Evolutionary conservation across 768 basidiomycete species (phyloP).

Genomic region (Amanita fuliginea): DNA sequence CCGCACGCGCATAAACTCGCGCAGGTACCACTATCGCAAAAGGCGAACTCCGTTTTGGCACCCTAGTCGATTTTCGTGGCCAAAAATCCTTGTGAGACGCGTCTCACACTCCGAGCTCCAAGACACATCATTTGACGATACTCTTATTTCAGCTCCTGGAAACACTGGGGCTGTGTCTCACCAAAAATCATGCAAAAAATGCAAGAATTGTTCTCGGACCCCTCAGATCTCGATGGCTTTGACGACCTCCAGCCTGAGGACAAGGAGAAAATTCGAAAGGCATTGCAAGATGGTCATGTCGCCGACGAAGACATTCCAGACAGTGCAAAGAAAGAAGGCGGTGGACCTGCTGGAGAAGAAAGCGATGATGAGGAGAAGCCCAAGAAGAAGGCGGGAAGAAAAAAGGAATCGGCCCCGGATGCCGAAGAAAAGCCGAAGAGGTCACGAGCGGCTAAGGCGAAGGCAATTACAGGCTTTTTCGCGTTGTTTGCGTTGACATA

Average conservation of each 20-base stretch:
- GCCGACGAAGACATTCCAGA: constrained; percentile 79
- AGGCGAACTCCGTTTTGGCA: constrained; percentile 63
- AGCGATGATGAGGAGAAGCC: constrained; percentile 38
- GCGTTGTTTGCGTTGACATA: not conserved
- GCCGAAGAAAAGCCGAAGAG: constrained; percentile 23
- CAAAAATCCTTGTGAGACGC: constrained; percentile 51
- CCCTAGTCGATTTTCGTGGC: constrained; percentile 64
- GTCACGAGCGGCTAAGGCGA: constrained; percentile 9
- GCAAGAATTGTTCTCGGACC: constrained; percentile 45
- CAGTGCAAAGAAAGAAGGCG: constrained; percentile 49
- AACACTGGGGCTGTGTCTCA: constrained; percentile 88
- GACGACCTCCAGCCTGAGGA: constrained; percentile 63
- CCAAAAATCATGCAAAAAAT: constrained; percentile 57
- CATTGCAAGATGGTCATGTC: constrained; percentile 70
- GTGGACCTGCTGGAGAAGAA: constrained; percentile 29
- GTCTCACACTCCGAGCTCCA: not conserved
- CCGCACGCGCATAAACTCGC: constrained; percentile 7
- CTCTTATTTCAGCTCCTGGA: constrained; percentile 47
- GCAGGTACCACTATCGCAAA: constrained; percentile 64
- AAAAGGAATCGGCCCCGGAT: constrained; percentile 14
- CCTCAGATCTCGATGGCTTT: constrained; percentile 76
- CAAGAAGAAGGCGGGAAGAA: constrained; percentile 35
- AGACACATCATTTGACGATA: not conserved
- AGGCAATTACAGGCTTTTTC: not conserved
- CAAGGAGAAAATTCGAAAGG: constrained; percentile 56